Evolutionary conservation across 1,284 basidiomycete species (phyloP), one percentile per base, ranked within the genome.

Genomic region (Mycosarcoma mackinlayi): DNA sequence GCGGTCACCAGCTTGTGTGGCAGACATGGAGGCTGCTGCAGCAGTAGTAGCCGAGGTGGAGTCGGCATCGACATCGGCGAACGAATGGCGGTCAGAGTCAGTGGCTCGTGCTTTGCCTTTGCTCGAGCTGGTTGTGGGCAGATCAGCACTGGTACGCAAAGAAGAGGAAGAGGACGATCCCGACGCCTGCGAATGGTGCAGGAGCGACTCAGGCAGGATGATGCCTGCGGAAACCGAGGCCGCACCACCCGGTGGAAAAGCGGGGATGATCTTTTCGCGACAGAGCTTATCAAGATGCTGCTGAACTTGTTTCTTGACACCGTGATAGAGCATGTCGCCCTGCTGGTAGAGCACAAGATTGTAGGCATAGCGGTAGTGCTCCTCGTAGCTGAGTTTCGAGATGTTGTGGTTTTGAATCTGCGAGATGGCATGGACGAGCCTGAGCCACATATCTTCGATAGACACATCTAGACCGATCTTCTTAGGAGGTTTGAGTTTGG

Each of bases 341-440:
- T 90, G 77, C 49, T 88, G 83, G 91, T 93, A 82, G 25, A 82
- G 59, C 24, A 81, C 75, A 37, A 80, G 68, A 46, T 78, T 79
- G 76, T 82, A 77, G 13, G 74, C 76, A 28, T 78, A 78, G 19
- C 77, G 65, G 38, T 96, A 94, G 78, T 95, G 94, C 85, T 97
- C 95, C 84, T 98, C 96, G 79, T 94, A 98, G 14, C 93, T 96
- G 27, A 99, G 88, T 78, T 90, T 91, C 55, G 89, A 89, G 7
- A 93, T 93, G 84, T 96, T 92, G 84, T 96, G 93, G 75, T 93
- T 91, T 83, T 96, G 93, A 57, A 99, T 98, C 86, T 97, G 92
- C 58, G 89, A 87, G 75, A 99, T 94, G 72, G 97, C 97, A 55
- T 86, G 85, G 18, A 90, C 87, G 14, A 96, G 85, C 69, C 88